phyloP scores from a whole-genome alignment of 2,329 filamentous ascomycete genomes.

The Atkinsonella hypoxylon region DNA sequence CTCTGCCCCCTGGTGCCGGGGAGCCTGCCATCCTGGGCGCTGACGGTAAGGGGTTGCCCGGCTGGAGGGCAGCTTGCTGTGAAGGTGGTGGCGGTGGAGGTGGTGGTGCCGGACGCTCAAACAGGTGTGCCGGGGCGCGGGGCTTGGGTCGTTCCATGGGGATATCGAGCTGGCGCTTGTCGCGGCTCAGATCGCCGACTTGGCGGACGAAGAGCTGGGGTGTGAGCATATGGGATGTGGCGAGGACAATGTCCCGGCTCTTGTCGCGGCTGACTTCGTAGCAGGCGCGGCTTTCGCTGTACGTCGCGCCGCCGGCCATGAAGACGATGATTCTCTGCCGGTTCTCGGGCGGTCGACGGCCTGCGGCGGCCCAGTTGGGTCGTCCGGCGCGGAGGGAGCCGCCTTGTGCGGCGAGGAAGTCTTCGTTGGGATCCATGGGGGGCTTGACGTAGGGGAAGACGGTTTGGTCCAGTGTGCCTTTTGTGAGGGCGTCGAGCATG shows the following conservation, averaged over 20 bases:
- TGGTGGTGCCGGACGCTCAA: slow-evolving; percentile 55
- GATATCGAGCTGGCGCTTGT: slow-evolving; percentile 65
- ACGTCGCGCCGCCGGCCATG: slow-evolving; percentile 90
- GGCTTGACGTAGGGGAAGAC: slow-evolving; percentile 65
- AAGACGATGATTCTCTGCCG: slow-evolving; percentile 87
- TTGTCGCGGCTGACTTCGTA: slow-evolving; percentile 70
- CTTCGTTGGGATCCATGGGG: slow-evolving; percentile 50
- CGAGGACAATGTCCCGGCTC: slow-evolving; percentile 73
- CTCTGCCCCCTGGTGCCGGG: neutral
- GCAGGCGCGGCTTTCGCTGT: slow-evolving; percentile 77
- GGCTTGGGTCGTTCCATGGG: slow-evolving; percentile 69
- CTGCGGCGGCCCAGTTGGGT: slow-evolving; percentile 86
- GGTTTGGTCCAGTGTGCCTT: slow-evolving; percentile 52
- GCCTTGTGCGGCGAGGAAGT: slow-evolving; percentile 43
- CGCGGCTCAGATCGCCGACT: slow-evolving; percentile 63
- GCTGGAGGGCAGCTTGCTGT: slow-evolving; percentile 6
- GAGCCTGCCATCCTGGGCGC: slow-evolving; percentile 2
- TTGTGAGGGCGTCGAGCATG: slow-evolving; percentile 66
- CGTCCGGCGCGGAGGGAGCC: slow-evolving; percentile 82
- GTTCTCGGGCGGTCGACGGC: slow-evolving; percentile 62
- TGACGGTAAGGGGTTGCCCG: neutral
- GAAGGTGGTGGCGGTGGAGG: slow-evolving; percentile 39
- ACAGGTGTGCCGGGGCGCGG: slow-evolving; percentile 76
- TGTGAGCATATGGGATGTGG: slow-evolving; percentile 85
- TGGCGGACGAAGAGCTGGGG: slow-evolving; percentile 75